Base-by-base conservation (phyloP, 305 asterid genomes). In the Fraxinus dipetala region DNA sequence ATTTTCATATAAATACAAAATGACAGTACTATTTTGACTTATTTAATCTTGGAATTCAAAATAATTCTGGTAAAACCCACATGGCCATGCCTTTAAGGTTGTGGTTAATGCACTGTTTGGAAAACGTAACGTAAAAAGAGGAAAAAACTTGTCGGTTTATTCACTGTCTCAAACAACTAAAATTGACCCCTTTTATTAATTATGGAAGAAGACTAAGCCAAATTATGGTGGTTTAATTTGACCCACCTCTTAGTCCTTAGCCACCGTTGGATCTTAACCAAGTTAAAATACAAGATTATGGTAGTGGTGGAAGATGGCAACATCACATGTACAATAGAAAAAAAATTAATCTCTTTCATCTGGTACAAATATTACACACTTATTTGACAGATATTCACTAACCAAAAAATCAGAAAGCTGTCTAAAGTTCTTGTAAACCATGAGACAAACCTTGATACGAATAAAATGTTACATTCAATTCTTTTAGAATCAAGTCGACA, bases 111-210 rank as follows among this genome's bases (percentile, higher is more conserved):
- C 22, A 31, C 38, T 74, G 56, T 81, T 72, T 30, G 38, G 80
- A 76, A 72, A 81, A 24, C 22, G 61, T 28, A 67, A 43, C 24
- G 76, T 26, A 67, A 67, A 6, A 81, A 78, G 79, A 54, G 70
- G 80, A 75, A 54, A 18, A 65, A 51, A 35, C 78, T 83, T 83
- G 88, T 86, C 86, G 74, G 72, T 56, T 83, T 77, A 78, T n/a
- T n/a, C 63, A 16, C 83, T 80, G 80, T 72, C 80, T 76, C 84
- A 72, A 70, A 24, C 4, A 31, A 86, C 82, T 67, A 82, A 80
- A 86, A 87, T 69, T 35, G 70, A 61, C 51, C 30, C 24, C 31
- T n/a, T 54, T 18, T 75, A 38, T 6, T 24, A 14, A 26, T 82
- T 31, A 2, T 22, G 51, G 13, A 10, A 51, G 10, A 6, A 43